Conservation (phyloP, 805 yeast genomes). For the Blastobotrys terrestris region DNA sequence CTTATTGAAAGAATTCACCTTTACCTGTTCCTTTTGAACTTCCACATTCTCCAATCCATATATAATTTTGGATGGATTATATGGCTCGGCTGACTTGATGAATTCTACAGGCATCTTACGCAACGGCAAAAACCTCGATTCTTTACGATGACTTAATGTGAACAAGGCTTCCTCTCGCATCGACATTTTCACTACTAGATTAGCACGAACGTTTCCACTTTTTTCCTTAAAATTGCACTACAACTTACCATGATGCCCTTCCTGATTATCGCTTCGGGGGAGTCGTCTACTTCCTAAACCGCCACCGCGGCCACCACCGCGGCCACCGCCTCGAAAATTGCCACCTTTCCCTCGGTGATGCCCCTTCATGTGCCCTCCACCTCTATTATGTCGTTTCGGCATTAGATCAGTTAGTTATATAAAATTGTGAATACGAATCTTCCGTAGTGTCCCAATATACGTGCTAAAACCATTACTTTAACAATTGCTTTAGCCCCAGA, state of each 20-base stretch:
- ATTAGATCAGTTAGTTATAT: not conserved
- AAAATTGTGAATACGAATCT: too few relatives aligned
- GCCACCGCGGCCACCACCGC: not conserved
- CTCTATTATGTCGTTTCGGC: not conserved
- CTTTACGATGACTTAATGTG: not conserved
- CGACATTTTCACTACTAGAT: not conserved
- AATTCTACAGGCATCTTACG: constrained; percentile 9
- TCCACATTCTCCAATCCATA: constrained; percentile 13
- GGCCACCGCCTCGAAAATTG: not conserved
- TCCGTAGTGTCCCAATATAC: not conserved
- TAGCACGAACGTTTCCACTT: not conserved
- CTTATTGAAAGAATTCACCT: not conserved
- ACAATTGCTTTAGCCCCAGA: not conserved
- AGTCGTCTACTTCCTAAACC: not conserved
- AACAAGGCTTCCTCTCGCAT: constrained; percentile 4
- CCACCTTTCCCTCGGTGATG: not conserved
- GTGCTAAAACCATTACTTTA: not conserved
- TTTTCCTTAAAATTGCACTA: not conserved
- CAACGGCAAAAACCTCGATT: not conserved
- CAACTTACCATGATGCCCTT: not conserved
- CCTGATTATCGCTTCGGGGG: not conserved
- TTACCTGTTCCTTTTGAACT: not conserved
- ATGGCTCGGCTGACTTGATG: constrained; percentile 6
- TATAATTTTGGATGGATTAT: constrained; percentile 1
- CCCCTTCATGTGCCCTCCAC: not conserved